Evolutionary conservation across 176 grass and related monocot species (phyloP).

Genomic region (Luzula sylvatica): DNA sequence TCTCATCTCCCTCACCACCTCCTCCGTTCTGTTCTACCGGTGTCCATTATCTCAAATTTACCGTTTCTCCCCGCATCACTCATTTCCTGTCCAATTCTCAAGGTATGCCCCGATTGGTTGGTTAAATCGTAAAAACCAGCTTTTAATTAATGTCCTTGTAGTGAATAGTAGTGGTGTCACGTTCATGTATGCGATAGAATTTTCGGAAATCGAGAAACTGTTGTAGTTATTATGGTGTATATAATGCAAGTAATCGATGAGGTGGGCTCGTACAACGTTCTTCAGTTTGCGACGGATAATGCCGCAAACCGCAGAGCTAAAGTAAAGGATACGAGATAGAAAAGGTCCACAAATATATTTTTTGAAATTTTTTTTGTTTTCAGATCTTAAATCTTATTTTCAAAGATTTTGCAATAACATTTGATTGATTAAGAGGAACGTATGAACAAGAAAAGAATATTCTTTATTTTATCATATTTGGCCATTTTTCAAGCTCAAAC

Average conservation of each 20-base stretch:
- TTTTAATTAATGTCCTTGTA: not conserved
- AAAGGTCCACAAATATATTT: conserved; percentile 17
- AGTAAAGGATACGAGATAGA: not conserved
- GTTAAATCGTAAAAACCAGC: not conserved
- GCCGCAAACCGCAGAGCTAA: conserved; percentile 4
- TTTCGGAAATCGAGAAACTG: conserved; percentile 6
- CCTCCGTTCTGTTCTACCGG: no score
- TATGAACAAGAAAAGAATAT: not conserved
- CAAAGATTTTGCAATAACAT: conserved; percentile 12
- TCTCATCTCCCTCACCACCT: no score
- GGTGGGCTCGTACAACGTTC: not conserved
- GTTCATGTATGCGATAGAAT: conserved; percentile 13
- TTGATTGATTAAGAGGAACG: conserved; percentile 3
- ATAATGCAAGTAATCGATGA: conserved; percentile 4
- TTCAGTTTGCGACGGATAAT: conserved; percentile 16
- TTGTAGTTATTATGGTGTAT: not conserved
- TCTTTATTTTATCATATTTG: not conserved
- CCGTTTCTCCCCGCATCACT: no score
- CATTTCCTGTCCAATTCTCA: no score
- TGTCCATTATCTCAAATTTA: no score
- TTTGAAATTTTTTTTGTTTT: not conserved
- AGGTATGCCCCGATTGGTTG: not conserved
- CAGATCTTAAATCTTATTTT: conserved; percentile 15
- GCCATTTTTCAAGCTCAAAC: conserved; percentile 1
- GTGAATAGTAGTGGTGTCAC: not conserved